These are phyloP conservation scores for Vicia faba DNA, from an alignment of 306 rosid genomes.

Conservation along the genomic window DNA sequence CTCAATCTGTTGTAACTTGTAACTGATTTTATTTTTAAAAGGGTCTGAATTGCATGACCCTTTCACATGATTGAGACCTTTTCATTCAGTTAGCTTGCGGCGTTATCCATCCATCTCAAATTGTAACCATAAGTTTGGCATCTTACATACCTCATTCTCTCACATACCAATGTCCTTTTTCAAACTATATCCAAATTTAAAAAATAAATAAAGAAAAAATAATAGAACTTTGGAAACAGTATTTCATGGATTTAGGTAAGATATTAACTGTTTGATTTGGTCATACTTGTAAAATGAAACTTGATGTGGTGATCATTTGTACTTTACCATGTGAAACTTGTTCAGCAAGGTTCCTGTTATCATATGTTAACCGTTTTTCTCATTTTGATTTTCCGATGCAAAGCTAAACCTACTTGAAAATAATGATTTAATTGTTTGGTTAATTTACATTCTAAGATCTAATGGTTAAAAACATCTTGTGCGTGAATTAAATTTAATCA, in stretches of 20 bases:
- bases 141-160: constrained; percentile 34
- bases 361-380: constrained; percentile 17
- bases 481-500: constrained; percentile 42
- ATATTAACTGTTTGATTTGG: too few species aligned
- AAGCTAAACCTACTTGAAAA: constrained; percentile 7
- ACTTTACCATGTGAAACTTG: not conserved
- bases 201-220: not conserved
- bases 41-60: constrained; percentile 65
- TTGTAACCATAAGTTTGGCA: constrained; percentile 48
- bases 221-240: not conserved
- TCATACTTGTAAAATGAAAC: not conserved
- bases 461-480: constrained; percentile 41
- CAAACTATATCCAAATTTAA: not conserved
- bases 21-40: constrained; percentile 59
- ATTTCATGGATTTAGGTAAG: too few species aligned
- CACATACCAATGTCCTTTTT: constrained; percentile 33
- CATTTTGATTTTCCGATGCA: constrained; percentile 30
- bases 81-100: constrained; percentile 55
- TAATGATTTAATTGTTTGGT: constrained; percentile 1
- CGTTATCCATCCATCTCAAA: constrained; percentile 46
- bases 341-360: not conserved
- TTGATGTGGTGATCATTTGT: not conserved
- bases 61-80: constrained; percentile 55
- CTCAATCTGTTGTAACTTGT: constrained; percentile 46
- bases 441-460: constrained; percentile 10